Evolutionary conservation across 148 eudicot genomes (phyloP).

Genomic region (Drosera capensis): DNA sequence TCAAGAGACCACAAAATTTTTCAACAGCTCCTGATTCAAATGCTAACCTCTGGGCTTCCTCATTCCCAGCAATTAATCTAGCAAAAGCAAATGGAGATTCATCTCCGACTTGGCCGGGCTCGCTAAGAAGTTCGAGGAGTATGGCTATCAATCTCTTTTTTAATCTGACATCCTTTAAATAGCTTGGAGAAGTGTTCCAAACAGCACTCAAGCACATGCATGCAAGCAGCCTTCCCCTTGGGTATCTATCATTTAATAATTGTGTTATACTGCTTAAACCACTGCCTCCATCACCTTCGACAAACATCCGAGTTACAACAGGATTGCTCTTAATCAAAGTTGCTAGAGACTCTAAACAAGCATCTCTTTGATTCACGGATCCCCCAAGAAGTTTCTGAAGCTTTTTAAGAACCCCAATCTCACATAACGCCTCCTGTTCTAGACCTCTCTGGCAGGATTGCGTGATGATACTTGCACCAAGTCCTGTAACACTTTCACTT

Average conservation of each 20-base stretch:
- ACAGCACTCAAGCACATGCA: conserved; percentile 65
- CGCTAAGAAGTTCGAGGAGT: conserved; percentile 82
- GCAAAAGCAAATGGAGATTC: conserved; percentile 83
- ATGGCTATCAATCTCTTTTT: conserved; percentile 44
- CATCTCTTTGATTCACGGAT: conserved; percentile 73
- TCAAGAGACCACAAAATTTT: conserved; percentile 46
- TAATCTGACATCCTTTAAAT: conserved; percentile 41
- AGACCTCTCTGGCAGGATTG: conserved; percentile 65
- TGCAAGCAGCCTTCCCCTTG: conserved; percentile 77
- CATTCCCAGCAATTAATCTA: conserved; percentile 46
- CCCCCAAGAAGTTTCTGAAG: conserved; percentile 63
- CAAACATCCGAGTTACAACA: conserved; percentile 38
- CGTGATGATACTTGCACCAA: conserved; percentile 79
- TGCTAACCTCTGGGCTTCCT: conserved; percentile 69
- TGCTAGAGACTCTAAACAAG: conserved; percentile 77
- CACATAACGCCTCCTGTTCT: conserved; percentile 62
- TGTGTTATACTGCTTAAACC: conserved; percentile 45
- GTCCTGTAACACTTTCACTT: conserved; percentile 82
- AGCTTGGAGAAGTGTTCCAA: conserved; percentile 47
- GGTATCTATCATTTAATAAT: conserved; percentile 53
- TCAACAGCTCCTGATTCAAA: conserved; percentile 59
- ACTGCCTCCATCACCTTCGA: conserved; percentile 54
- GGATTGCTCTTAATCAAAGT: conserved; percentile 51
- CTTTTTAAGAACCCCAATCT: conserved; percentile 66
- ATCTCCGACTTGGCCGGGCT: conserved; percentile 93